phyloP scores from a whole-genome alignment of 2,329 filamentous ascomycete genomes.

The Fusarium udum region DNA sequence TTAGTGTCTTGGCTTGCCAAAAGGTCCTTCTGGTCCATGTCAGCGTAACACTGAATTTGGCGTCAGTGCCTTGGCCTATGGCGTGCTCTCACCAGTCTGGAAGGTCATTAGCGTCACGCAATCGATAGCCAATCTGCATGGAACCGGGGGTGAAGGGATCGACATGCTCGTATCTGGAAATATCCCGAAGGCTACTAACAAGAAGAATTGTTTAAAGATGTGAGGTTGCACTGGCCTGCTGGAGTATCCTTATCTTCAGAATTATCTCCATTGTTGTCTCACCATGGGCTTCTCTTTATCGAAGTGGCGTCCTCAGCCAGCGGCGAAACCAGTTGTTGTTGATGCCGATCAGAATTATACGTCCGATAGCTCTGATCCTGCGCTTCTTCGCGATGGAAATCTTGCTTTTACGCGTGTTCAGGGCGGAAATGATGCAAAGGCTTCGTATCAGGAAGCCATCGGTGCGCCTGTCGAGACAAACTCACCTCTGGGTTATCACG shows the following conservation, averaged over 20 bases:
- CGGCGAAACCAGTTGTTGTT: background rate
- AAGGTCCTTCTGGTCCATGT: background rate
- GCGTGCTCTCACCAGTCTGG: conserved; percentile 22
- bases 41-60: conserved; percentile 9
- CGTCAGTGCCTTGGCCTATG: conserved; percentile 24
- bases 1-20: background rate
- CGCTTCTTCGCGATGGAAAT: conserved; percentile 26
- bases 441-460: conserved; percentile 67
- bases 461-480: conserved; percentile 68
- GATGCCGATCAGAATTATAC: conserved; percentile 52
- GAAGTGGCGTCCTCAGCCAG: background rate
- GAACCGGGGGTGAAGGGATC: background rate
- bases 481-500: conserved; percentile 68
- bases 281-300: conserved; percentile 4
- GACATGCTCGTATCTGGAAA: background rate
- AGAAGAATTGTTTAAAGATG: background rate
- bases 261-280: background rate
- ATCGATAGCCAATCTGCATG: conserved; percentile 2
- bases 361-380: conserved; percentile 22
- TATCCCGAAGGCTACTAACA: background rate
- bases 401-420: conserved; percentile 34
- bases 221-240: background rate
- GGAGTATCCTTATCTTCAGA: too few relatives aligned
- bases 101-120: conserved; percentile 23
- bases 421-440: conserved; percentile 55